Evolutionary conservation across 2,329 filamentous ascomycete species (phyloP).

Genomic region (Colletotrichum chrysophilum): DNA sequence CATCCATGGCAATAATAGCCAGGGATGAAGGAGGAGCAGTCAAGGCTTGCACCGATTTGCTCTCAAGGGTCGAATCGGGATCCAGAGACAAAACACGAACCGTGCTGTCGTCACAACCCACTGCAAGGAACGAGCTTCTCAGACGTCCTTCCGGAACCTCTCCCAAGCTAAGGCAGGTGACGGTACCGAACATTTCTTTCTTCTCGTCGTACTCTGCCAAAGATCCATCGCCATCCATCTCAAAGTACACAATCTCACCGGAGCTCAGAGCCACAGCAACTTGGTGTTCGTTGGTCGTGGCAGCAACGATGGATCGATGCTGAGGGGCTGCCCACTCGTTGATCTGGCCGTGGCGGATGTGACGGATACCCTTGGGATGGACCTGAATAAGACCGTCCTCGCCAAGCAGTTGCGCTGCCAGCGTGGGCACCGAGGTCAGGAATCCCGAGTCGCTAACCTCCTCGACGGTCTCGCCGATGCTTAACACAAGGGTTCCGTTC

Average conservation of each 20-base stretch:
- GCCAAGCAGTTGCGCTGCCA: constrained; percentile 92
- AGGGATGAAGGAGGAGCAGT: constrained; percentile 89
- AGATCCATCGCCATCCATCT: constrained; percentile 91
- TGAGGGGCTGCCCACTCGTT: constrained; percentile 95
- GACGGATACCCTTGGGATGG: constrained; percentile 93
- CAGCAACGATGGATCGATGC: constrained; percentile 93
- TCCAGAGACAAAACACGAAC: constrained; percentile 91
- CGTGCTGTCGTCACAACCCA: constrained; percentile 96
- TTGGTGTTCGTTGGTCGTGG: constrained; percentile 90
- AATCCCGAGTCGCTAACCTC: constrained; percentile 96
- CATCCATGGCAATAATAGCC: constrained; percentile 93
- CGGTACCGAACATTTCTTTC: constrained; percentile 92
- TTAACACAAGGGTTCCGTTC: constrained; percentile 88
- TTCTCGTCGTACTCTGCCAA: constrained; percentile 95
- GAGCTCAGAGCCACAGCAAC: constrained; percentile 94
- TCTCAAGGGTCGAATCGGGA: constrained; percentile 88
- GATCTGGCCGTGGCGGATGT: constrained; percentile 79
- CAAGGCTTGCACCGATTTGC: constrained; percentile 91
- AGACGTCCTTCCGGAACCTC: constrained; percentile 89
- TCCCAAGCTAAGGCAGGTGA: constrained; percentile 92
- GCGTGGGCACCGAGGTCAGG: constrained; percentile 82
- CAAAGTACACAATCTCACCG: constrained; percentile 97
- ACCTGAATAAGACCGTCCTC: constrained; percentile 93
- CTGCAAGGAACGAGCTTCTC: constrained; percentile 90
- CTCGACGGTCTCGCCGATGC: constrained; percentile 95